Base-by-base conservation (phyloP, 1,139 yeast species). In the Nakaseomyces sp. region DNA sequence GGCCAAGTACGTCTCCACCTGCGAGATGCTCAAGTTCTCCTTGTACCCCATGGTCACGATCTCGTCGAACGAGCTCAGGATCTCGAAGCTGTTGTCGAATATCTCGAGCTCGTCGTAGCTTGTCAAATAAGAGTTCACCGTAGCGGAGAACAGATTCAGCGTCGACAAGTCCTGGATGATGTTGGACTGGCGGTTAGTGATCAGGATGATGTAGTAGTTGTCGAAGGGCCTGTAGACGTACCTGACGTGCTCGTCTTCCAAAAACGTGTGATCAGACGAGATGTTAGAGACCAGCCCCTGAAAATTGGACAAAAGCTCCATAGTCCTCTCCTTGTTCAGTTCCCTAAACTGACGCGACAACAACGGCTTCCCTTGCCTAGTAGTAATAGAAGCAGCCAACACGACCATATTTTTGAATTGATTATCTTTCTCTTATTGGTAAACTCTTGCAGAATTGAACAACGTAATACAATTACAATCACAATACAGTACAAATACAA, bases 171-270 rank as follows among this genome's bases (percentile, higher is more conserved):
- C 98, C 66, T 89, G 96, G 55, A 93, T 72, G 55, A 93, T 91
- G 63, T 93, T 93, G 26, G 96, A 86, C 55, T 83, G 86, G 51
- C 86, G 80, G 67, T 88, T 89, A 49, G 98, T 91, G 60, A 91
- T 82, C 58, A 93, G 72, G 37, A 93, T 91, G 60, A 91, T 84
- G 65, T 88, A 91, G 50, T 87, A 79, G 55, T 89, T 97, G 62
- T 93, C 98, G 58, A 93, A 74, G 43, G 98, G 96, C 65, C 88
- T 96, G 67, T 87, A 93, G 43, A 93, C 94, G 62, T 86, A 93
- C 65, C 99, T 80, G 41, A 88, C 93, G 54, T 78, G 79, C 46
- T 85, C 96, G 60, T 87, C 95, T 65, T 93, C 98, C 35, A 88
- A 94, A 5, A 95, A 84, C 41, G 98, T 91, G 63, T 89, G 95